Conservation (phyloP, 768 basidiomycete species). For the Rhizopogon sp. region DNA sequence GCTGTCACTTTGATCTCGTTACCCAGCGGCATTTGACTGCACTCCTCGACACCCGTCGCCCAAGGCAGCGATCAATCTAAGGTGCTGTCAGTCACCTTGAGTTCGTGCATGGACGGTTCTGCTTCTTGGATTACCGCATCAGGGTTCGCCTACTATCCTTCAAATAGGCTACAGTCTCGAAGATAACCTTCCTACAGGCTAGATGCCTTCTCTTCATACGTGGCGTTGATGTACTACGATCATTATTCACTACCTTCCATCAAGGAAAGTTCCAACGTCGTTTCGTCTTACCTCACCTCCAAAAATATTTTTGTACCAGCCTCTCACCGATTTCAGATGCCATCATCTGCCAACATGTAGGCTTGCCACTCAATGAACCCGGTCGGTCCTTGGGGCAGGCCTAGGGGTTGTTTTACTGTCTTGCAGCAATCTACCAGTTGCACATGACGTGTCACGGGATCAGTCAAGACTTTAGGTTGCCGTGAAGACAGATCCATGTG, state of each 20-base stretch:
- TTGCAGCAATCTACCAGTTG: conserved; percentile 1
- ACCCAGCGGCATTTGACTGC: too few species aligned
- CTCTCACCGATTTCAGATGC: conserved; percentile 8
- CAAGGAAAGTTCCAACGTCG: not conserved
- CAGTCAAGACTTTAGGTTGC: not conserved
- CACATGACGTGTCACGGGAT: conserved; percentile 2
- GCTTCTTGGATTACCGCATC: not conserved
- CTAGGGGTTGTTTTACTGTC: conserved; percentile 1
- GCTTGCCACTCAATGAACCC: conserved; percentile 3
- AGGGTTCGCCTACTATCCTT: conserved; percentile 1
- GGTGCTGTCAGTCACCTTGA: too few species aligned
- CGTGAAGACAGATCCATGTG: not conserved
- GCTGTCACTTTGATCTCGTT: too few species aligned
- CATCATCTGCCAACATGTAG: conserved; percentile 1
- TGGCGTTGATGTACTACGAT: not conserved
- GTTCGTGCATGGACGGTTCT: too few species aligned
- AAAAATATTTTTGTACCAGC: conserved; percentile 3
- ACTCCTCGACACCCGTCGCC: too few species aligned
- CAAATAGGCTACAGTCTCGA: not conserved
- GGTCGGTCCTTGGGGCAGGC: not conserved
- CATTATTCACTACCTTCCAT: not conserved
- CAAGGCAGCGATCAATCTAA: too few species aligned
- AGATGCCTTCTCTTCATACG: not conserved
- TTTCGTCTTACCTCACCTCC: conserved; percentile 1
- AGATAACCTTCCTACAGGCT: not conserved